Conservation (phyloP, 225 moss, liverwort and hornwort species). For the Pseudoscleropodium purum region DNA sequence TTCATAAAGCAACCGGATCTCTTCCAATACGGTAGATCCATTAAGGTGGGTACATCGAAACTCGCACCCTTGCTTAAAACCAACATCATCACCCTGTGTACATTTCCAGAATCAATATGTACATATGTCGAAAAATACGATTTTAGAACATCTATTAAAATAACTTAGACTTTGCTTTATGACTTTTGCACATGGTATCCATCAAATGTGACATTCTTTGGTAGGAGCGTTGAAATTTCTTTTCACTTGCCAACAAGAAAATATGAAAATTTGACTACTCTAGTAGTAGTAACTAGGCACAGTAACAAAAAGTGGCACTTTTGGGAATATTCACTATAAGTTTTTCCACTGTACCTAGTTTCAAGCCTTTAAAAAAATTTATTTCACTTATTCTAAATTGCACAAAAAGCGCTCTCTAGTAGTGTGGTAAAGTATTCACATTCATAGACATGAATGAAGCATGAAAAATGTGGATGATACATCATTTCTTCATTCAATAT, state of each 20-base stretch:
- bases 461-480: neutral
- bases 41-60: neutral
- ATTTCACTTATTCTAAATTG: fast-evolving
- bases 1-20: neutral
- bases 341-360: fast-evolving
- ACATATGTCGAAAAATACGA: fast-evolving
- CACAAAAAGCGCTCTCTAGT: fast-evolving
- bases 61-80: neutral
- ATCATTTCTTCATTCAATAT: neutral
- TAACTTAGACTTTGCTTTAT: neutral
- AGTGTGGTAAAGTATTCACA: neutral
- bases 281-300: neutral
- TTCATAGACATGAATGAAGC: neutral
- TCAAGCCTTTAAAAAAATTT: neutral
- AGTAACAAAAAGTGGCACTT: neutral
- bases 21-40: neutral
- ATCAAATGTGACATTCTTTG: neutral
- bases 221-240: neutral
- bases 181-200: neutral
- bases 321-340: fast-evolving
- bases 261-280: neutral
- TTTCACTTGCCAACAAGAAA: neutral
- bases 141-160: neutral
- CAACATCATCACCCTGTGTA: fast-evolving
- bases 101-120: neutral